phyloP scores from a whole-genome alignment of 495 filamentous ascomycete species.

The Aspergillus panamensis region DNA sequence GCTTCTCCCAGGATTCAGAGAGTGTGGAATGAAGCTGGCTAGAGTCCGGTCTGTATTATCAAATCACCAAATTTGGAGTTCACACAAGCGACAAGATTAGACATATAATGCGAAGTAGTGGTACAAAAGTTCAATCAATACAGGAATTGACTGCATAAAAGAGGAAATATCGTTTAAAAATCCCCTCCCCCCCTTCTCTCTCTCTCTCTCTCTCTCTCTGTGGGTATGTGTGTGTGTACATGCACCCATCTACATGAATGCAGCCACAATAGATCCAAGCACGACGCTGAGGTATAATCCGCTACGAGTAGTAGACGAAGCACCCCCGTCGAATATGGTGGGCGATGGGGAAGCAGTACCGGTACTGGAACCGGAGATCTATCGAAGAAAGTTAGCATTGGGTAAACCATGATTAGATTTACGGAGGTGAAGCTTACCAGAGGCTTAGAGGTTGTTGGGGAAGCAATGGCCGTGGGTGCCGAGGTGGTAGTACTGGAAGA shows the following conservation, averaged over 20 bases:
- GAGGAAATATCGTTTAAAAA: too few species aligned
- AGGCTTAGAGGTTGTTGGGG: constrained; percentile 1
- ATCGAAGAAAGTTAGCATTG: background rate
- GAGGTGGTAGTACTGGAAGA: background rate
- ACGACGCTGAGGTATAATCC: constrained; percentile 4
- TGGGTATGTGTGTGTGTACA: too few species aligned
- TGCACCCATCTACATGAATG: background rate
- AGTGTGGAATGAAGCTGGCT: too few species aligned
- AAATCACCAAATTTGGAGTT: too few species aligned
- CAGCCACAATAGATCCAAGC: constrained; percentile 2
- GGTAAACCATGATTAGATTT: background rate
- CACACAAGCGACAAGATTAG: too few species aligned
- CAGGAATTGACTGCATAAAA: too few species aligned
- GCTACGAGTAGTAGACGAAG: background rate
- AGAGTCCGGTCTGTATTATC: too few species aligned
- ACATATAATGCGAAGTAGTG: too few species aligned
- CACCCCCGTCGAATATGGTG: background rate
- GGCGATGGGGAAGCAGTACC: background rate
- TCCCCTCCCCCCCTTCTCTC: too few species aligned
- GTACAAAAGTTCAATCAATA: too few species aligned
- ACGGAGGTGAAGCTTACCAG: constrained; percentile 3
- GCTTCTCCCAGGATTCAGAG: too few species aligned
- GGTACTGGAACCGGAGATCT: background rate
- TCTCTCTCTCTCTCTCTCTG: too few species aligned
- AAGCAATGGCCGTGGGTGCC: background rate